Evolutionary conservation across 2,329 filamentous ascomycete species (phyloP), one percentile per base, ranked within the genome.

Genomic region (Xylariaceae sp.): DNA sequence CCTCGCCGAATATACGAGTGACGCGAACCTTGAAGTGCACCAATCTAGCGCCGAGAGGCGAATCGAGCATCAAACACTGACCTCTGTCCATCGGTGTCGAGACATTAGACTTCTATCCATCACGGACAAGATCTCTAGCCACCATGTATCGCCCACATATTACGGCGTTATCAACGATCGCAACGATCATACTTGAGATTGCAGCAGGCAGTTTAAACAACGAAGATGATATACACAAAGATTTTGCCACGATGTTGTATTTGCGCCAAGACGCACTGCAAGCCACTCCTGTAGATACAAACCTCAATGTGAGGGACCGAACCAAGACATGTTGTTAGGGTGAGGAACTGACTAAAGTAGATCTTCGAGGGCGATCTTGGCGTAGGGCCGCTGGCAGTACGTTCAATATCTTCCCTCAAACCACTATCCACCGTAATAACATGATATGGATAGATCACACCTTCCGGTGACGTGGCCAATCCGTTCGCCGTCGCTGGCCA

Each of bases 331-430:
- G n/a, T n/a, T n/a, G n/a, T n/a, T n/a, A n/a, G n/a, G n/a, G n/a
- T n/a, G n/a, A n/a, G n/a, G n/a, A n/a, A 18, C 41, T 42, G 41
- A 42, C 41, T 6, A 9, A 38, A 18, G 5, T 50, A 77, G 65
- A 51, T 63, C 3, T 79, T 78, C 55, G 58, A 52, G 2, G 70
- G 69, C n/a, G 61, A 66, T 2, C 47, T 79, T 43, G 75, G 74
- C 19, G 73, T 67, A 14, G 46, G 51, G 1, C 70, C 75, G 2
- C 56, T 69, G 10, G 59, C 70, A 34, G 72, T 74, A 65, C 22
- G 69, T 54, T 19, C 18, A 10, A 34, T 9, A 2, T 12, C 22
- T 7, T 28, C 4, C 22, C 7, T 28, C 22, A 7, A 28, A 5
- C 22, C 22, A 5, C 22, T n/a, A n/a, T n/a, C 22, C 7, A 7